Conservation (phyloP, 2,329 filamentous ascomycete species). For the Clonostachys byssicola region DNA sequence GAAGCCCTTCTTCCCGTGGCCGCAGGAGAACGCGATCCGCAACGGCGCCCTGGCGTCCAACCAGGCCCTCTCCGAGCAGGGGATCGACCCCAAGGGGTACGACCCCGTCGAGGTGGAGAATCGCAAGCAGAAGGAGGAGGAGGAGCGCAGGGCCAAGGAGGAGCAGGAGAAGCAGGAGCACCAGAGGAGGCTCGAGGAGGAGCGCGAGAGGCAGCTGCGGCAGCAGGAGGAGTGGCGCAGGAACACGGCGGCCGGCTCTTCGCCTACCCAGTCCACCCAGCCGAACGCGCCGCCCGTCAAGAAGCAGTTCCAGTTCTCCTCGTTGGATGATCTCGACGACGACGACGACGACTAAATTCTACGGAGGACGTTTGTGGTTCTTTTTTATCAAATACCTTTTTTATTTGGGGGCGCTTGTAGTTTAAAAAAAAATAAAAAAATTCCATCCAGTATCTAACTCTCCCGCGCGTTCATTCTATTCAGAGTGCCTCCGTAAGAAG, state of each 20-base stretch:
- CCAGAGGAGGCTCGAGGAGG: constrained; percentile 29
- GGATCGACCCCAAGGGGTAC: constrained; percentile 56
- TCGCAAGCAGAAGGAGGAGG: constrained; percentile 44
- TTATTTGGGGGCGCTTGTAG: not conserved
- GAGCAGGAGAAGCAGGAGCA: constrained; percentile 43
- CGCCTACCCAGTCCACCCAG: constrained; percentile 13
- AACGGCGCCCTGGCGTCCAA: constrained; percentile 62
- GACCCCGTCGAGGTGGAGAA: constrained; percentile 53
- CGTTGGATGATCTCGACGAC: constrained; percentile 46
- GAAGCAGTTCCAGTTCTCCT: constrained; percentile 54
- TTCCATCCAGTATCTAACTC: no score
- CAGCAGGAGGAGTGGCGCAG: constrained; percentile 35
- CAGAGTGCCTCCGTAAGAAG: no score
- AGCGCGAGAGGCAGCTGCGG: constrained; percentile 25
- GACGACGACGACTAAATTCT: constrained; percentile 27
- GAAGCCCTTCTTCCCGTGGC: constrained; percentile 73
- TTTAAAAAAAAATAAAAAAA: constrained; percentile 1
- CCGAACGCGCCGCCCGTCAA: constrained; percentile 24
- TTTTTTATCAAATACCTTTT: not conserved
- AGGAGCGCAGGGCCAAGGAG: constrained; percentile 39
- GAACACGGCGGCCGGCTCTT: constrained; percentile 22
- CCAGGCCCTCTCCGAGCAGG: constrained; percentile 57
- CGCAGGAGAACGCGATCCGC: constrained; percentile 64
- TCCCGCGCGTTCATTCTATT: no score
- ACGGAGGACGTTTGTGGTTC: constrained; percentile 1